Conservation (phyloP, 306 rosid species). For the Lagenaria siceraria region DNA sequence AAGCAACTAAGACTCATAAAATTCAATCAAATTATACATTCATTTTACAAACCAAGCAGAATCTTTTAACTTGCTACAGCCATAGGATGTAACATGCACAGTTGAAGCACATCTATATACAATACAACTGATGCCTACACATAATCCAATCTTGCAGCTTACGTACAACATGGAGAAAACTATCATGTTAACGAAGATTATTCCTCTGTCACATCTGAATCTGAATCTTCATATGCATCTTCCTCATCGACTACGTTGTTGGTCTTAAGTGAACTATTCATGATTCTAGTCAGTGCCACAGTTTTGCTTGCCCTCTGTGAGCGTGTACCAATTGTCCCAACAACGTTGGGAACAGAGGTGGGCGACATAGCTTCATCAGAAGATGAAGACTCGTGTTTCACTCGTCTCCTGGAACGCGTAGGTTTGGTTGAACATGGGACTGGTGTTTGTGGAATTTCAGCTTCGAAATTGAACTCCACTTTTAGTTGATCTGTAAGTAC, state of each 20-base stretch:
- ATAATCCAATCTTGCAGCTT: neutral
- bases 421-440: constrained; percentile 35
- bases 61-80: neutral
- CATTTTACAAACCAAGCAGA: neutral
- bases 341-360: constrained; percentile 35
- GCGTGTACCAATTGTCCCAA: constrained; percentile 27
- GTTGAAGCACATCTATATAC: neutral
- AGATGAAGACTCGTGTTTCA: constrained; percentile 44
- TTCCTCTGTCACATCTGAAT: constrained; percentile 24
- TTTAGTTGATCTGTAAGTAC: constrained; percentile 20
- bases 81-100: neutral
- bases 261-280: constrained; percentile 16
- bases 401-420: constrained; percentile 48
- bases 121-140: neutral
- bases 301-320: constrained; percentile 91
- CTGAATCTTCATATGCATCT: constrained; percentile 37
- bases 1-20: neutral
- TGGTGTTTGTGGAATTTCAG: constrained; percentile 48
- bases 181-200: neutral
- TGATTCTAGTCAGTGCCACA: constrained; percentile 61
- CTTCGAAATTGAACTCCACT: constrained; percentile 36
- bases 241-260: constrained; percentile 31
- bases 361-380: constrained; percentile 57
- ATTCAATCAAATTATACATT: neutral
- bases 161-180: neutral